Base-by-base conservation (phyloP, 331 rosid species). In the Telfairia occidentalis region DNA sequence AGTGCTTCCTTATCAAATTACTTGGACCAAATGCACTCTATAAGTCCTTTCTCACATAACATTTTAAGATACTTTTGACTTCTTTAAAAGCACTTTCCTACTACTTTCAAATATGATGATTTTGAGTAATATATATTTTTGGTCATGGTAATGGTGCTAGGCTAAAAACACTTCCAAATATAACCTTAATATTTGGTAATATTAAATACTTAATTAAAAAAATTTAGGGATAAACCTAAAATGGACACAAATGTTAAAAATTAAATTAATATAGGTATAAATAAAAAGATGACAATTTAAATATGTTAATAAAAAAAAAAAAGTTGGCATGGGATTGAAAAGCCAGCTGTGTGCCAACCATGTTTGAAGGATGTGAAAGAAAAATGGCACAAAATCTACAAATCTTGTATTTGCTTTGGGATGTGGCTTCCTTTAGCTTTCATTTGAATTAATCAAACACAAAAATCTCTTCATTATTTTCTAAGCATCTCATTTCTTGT, bases 391-490 rank as follows among this genome's bases (percentile, higher is more conserved):
- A 54, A 60, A 60, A 60, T 60, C 42, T 18, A 5, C 8, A 30
- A 30, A 16, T 63, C 16, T 35, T 35, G 24, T 9, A n/a, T 63
- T 32, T 61, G 19, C 8, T 65, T 65, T 18, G n/a, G 34, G 34
- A 24, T 24, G 13, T 24, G 7, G 15, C 6, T 55, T 55, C 2
- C 63, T 55, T 57, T 32, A 23, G 15, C 61, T 66, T 66, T 38
- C 73, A 66, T 66, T 66, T 66, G 73, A 66, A 40, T 23, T 2
- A 40, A 66, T 66, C 73, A 65, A 65, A 64, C 48, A n/a, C 13
- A 60, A 30, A 30, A 32, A 6, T 30, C 12, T 23, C 18, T 60
- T 30, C 6, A 1, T 19, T 7, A 19, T 52, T 6, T 52, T 50
- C 57, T 2, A 53, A 0, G 11, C 30, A 3, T 21, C 7, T 28